Evolutionary conservation across 352 stramenopile species (phyloP).

Genomic region (Phytophthora sp.): DNA sequence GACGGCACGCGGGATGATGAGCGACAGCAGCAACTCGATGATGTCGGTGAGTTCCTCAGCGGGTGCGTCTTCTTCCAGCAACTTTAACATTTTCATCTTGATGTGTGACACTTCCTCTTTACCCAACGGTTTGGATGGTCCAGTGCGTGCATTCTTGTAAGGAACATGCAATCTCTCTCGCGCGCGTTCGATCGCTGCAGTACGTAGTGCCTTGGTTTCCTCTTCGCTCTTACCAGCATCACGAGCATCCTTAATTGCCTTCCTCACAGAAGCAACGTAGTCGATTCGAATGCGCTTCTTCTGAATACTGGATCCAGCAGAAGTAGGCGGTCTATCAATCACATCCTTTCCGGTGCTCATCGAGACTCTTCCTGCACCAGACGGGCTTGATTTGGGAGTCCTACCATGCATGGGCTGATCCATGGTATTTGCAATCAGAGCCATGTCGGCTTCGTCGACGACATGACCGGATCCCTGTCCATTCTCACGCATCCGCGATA

Average conservation of each 20-base stretch:
- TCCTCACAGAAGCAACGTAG: constrained; percentile 85
- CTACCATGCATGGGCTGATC: constrained; percentile 55
- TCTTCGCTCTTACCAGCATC: constrained; percentile 82
- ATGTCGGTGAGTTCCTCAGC: constrained; percentile 83
- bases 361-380: constrained; percentile 34
- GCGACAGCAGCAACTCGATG: constrained; percentile 80
- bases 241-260: constrained; percentile 75
- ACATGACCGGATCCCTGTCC: constrained; percentile 69
- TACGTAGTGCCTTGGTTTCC: constrained; percentile 72
- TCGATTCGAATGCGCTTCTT: constrained; percentile 90
- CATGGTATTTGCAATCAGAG: constrained; percentile 56
- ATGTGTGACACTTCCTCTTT: constrained; percentile 86
- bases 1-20: constrained; percentile 79
- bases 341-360: constrained; percentile 24
- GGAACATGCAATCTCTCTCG: constrained; percentile 79
- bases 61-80: constrained; percentile 81
- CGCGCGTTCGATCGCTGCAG: constrained; percentile 76
- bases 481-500: constrained; percentile 83
- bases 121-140: constrained; percentile 75
- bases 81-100: constrained; percentile 87
- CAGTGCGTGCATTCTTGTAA: constrained; percentile 78
- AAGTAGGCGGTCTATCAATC: constrained; percentile 21
- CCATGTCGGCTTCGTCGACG: constrained; percentile 81
- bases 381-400: constrained; percentile 41
- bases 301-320: constrained; percentile 36